These are phyloP conservation scores for Echinosophora koreensis DNA, from an alignment of 306 rosid genomes.

Conservation along the genomic window DNA sequence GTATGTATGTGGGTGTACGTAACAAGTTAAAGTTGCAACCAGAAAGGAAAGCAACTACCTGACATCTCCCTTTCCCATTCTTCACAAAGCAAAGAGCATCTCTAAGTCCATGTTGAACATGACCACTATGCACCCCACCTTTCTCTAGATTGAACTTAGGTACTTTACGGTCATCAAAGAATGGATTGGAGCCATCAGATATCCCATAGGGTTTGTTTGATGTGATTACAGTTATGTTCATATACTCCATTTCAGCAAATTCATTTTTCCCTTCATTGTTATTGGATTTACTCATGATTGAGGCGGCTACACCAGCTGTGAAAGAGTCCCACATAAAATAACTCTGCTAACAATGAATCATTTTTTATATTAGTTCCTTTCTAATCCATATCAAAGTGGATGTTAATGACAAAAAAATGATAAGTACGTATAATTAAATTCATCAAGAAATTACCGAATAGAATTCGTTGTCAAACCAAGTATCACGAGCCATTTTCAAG, in stretches of 20 bases:
- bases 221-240: conserved; percentile 87
- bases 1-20: not conserved
- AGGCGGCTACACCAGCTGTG: conserved; percentile 78
- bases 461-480: conserved; percentile 74
- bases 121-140: conserved; percentile 94
- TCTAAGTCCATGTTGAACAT: conserved; percentile 77
- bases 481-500: conserved; percentile 83
- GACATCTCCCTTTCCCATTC: conserved; percentile 82
- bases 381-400: conserved; percentile 26
- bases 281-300: conserved; percentile 75
- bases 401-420: not conserved
- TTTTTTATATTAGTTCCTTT: conserved; percentile 34
- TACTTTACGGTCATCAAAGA: conserved; percentile 62
- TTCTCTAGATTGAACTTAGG: conserved; percentile 68
- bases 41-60: conserved; percentile 54
- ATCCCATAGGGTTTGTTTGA: conserved; percentile 88
- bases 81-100: conserved; percentile 82
- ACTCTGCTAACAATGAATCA: conserved; percentile 59
- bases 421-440: not conserved
- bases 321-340: conserved; percentile 97
- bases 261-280: conserved; percentile 70
- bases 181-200: conserved; percentile 88
- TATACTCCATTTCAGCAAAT: conserved; percentile 84
- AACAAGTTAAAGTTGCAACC: not conserved
- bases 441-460: conserved; percentile 59